phyloP scores from a whole-genome alignment of 1,139 yeast species.

The Arxiozyma telluris region DNA sequence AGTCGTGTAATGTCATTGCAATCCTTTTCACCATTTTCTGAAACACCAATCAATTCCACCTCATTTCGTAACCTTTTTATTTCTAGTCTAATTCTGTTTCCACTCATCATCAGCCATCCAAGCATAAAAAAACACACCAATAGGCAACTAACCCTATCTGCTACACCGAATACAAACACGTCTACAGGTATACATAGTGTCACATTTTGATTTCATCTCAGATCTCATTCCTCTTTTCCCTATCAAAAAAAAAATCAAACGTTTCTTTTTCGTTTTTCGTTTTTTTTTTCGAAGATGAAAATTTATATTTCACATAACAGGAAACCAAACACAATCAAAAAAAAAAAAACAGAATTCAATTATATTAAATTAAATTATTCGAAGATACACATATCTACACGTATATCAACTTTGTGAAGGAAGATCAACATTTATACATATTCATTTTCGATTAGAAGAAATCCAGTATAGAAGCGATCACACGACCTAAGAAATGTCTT shows the following conservation, averaged over 20 bases:
- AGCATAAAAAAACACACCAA: too few relatives aligned
- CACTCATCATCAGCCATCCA: not conserved
- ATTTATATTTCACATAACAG: too few relatives aligned
- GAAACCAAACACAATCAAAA: not conserved
- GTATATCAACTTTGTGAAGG: too few relatives aligned
- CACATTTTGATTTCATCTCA: not conserved
- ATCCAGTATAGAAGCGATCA: not conserved
- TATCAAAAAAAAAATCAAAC: not conserved
- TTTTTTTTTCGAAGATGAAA: not conserved
- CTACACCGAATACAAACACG: not conserved
- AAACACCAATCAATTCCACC: not conserved
- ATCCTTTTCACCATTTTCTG: not conserved
- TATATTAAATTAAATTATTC: too few relatives aligned
- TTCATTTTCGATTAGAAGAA: not conserved
- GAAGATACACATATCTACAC: not conserved
- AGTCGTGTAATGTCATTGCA: not conserved
- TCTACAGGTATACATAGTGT: not conserved
- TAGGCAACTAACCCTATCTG: too few relatives aligned
- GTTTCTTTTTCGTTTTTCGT: not conserved
- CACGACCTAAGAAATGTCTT: conserved; percentile 15
- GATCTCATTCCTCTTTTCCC: not conserved
- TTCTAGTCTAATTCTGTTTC: not conserved
- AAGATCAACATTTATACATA: too few relatives aligned
- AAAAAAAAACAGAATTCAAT: too few relatives aligned
- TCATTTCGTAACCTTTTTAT: conserved; percentile 5